Evolutionary conservation across 2,329 filamentous ascomycete genomes (phyloP), one percentile per base, ranked within the genome.

Genomic region (Exophiala sideris): DNA sequence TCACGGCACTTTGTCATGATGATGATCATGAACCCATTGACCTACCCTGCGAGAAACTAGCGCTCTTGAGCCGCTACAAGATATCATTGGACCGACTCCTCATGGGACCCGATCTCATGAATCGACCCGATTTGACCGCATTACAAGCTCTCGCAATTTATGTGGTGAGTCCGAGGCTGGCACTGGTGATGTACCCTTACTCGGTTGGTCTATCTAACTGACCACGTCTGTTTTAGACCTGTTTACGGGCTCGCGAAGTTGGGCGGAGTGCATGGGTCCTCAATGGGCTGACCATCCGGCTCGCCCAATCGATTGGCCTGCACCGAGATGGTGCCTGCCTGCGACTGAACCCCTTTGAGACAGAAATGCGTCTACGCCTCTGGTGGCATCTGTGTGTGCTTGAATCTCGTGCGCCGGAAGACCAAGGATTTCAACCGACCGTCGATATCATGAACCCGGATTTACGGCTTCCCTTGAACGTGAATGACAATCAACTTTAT

Each of bases 291-390:
- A 74, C 82, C 3, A 75, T 87, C 33, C 78, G 84, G 14, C 82
- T 87, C 49, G 84, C 82, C 1, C 81, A 86, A 64, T 84, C 84
- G 64, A 84, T 87, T 76, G 84, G 84, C 1, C 74, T 87, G 45
- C 83, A 87, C 57, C 76, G 81, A 11, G 84, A 87, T 56, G 83
- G 82, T 35, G 76, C 79, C 55, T 67, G 70, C 21, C 71, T 83
- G 5, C 78, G 77, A 2, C 71, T 86, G 1, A 73, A 78, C 0
- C 80, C 82, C 0, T 85, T 86, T 61, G 83, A 87, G 62, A 80
- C 80, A 2, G 83, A 87, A 64, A 86, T 87, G 76, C 77, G 84
- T n/a, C 73, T 84, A 36, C 75, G 84, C 5, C 73, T 87, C 21
- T 87, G 84, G 84, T 85, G 82, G 83, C 78, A 82, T 64, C 78